A percentile compares a stretch with the other conserved stretches of the same genome.
Evolutionary conservation across 2,329 filamentous ascomycete genomes (phyloP).

Genomic region (Penicillium sp.): DNA sequence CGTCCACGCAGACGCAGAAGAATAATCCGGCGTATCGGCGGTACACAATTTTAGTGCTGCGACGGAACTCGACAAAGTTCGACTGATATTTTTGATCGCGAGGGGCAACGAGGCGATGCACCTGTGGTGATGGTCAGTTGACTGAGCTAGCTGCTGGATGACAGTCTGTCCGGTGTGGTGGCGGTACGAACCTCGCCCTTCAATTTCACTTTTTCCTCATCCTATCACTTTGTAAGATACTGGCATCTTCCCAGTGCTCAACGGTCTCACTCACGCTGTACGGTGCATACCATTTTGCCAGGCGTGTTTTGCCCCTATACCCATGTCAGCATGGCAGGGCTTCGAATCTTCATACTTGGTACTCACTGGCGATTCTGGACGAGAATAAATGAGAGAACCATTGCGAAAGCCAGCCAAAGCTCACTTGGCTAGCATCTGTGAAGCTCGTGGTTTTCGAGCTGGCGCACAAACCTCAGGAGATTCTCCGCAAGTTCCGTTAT

Average conservation of each 20-base stretch:
- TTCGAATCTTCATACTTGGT: not conserved
- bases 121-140: constrained; percentile 51
- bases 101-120: constrained; percentile 95
- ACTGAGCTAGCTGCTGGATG: not conserved
- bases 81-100: constrained; percentile 99
- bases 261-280: constrained; percentile 66
- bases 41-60: constrained; percentile 87
- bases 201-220: constrained; percentile 98
- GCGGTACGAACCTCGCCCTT: constrained; percentile 78
- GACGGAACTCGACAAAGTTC: constrained; percentile 88
- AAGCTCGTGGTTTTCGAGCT: constrained; percentile 10
- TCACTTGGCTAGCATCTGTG: constrained; percentile 25
- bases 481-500: constrained; percentile 33
- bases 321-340: constrained; percentile 23
- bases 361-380: constrained; percentile 84
- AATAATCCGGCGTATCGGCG: constrained; percentile 96
- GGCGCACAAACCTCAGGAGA: constrained; percentile 13
- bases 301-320: constrained; percentile 88
- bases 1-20: constrained; percentile 99
- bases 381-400: constrained; percentile 81
- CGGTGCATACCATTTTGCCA: constrained; percentile 98
- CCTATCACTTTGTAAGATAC: constrained; percentile 49
- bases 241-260: not conserved
- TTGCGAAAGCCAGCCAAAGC: constrained; percentile 26
- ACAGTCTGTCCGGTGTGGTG: not conserved